Evolutionary conservation across 78 protist genomes (phyloP), one percentile per base, ranked within the genome.

Genomic region (Cavenderia fasciculata): DNA sequence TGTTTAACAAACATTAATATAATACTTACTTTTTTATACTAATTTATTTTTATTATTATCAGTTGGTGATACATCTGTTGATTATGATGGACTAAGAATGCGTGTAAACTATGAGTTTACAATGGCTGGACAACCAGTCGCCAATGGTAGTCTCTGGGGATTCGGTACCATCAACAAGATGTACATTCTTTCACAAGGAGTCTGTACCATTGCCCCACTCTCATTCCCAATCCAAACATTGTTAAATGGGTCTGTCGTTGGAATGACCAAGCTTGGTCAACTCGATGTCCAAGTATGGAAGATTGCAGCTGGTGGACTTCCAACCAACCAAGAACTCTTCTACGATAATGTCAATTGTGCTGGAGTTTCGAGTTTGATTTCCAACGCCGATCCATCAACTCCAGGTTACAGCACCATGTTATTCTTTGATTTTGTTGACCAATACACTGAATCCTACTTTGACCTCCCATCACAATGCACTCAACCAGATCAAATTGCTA

Each of bases 221-320:
- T 38, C 6, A 43, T 63, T n/a, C 47, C 72, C 72, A 63, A 40
- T 63, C 19, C 72, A 43, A 63, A 43, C 72, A 33, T 18, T 63
- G 34, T 12, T 12, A 49, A 12, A 12, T 18, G 8, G 38, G 4
- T n/a, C n/a, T n/a, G n/a, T n/a, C n/a, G 47, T 63, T 63, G 72
- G 72, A 11, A 10, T 16, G 25, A 63, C 72, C 2, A 34, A 2
- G 12, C 14, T 63, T n/a, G 72, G 72, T 21, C 43, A 63, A 21
- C 38, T 63, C 72, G 33, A n/a, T n/a, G 72, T 63, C n/a, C 34
- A 63, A 21, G 72, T 40, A n/a, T n/a, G n/a, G n/a, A n/a, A n/a
- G n/a, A n/a, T n/a, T n/a, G n/a, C n/a, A n/a, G n/a, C n/a, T n/a
- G n/a, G n/a, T n/a, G n/a, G n/a, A n/a, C n/a, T n/a, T 2, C 72